A percentile compares a stretch with the other conserved stretches of the same genome.
Evolutionary conservation across 202 grass and related monocot species (phyloP).

Genomic region (Carex arenaria): DNA sequence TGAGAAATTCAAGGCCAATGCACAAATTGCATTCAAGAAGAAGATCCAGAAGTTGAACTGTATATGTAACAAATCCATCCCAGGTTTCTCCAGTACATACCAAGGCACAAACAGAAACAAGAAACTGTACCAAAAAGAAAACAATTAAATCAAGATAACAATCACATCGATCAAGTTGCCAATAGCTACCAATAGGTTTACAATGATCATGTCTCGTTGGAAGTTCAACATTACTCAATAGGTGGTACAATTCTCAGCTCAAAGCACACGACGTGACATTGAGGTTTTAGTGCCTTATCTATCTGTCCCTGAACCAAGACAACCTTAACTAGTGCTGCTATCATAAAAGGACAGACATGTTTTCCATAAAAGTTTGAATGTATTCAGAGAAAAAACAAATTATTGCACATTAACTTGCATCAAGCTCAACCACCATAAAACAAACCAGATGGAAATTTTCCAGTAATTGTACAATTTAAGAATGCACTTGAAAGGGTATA

Average conservation of each 20-base stretch:
- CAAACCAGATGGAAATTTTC: background rate
- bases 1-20: conserved; percentile 97
- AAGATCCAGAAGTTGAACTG: conserved; percentile 96
- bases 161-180: background rate
- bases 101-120: conserved; percentile 95
- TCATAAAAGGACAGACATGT: background rate
- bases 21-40: conserved; percentile 86
- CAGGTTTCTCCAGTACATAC: conserved; percentile 92
- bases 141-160: conserved; percentile 19
- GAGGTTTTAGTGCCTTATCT: background rate
- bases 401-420: background rate
- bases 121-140: conserved; percentile 55
- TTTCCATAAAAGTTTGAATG: background rate
- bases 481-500: background rate
- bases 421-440: background rate
- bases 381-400: background rate
- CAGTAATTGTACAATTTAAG: background rate
- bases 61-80: conserved; percentile 80
- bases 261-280: background rate
- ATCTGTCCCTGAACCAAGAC: background rate
- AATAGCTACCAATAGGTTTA: background rate
- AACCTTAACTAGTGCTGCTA: background rate
- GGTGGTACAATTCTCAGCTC: background rate
- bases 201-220: background rate
- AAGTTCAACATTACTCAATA: background rate